phyloP scores from a whole-genome alignment of 805 yeast species.

The Starmerella scarabaei region DNA sequence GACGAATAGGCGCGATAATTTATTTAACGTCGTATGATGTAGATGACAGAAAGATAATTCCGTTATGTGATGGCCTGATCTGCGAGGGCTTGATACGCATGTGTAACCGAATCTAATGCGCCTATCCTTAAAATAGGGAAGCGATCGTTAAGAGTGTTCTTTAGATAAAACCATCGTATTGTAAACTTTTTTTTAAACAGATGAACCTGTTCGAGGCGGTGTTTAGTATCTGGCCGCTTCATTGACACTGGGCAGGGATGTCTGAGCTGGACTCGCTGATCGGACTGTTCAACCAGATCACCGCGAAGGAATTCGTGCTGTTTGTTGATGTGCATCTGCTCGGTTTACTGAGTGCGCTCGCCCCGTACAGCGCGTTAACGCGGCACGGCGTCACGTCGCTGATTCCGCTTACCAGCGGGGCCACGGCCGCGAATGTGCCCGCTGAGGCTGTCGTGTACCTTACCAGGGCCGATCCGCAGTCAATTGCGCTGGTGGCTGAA shows the following conservation, averaged over 20 bases:
- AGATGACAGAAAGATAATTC: no score
- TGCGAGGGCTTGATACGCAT: no score
- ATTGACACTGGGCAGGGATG: no score
- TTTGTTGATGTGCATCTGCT: conserved; percentile 38
- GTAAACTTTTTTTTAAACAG: no score
- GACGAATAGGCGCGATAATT: conserved; percentile 6
- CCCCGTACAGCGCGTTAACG: conserved; percentile 43
- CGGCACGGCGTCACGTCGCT: conserved; percentile 38
- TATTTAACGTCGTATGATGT: neutral
- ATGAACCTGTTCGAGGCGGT: no score
- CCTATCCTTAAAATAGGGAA: no score
- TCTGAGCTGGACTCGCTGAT: conserved; percentile 16
- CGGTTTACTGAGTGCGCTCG: conserved; percentile 38
- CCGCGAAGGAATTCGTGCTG: conserved; percentile 19
- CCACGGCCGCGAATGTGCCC: neutral
- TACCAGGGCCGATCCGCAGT: conserved; percentile 18
- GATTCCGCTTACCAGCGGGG: conserved; percentile 32
- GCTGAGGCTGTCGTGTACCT: conserved; percentile 18
- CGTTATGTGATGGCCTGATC: no score
- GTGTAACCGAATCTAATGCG: no score
- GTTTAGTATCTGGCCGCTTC: no score
- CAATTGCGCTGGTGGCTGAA: conserved; percentile 4
- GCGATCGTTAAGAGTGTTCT: no score
- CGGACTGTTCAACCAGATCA: conserved; percentile 11
- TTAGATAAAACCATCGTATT: no score